Evolutionary conservation across 176 grass and related monocot genomes (phyloP), one percentile per base, ranked within the genome.

Genomic region (Juncus inflexus): DNA sequence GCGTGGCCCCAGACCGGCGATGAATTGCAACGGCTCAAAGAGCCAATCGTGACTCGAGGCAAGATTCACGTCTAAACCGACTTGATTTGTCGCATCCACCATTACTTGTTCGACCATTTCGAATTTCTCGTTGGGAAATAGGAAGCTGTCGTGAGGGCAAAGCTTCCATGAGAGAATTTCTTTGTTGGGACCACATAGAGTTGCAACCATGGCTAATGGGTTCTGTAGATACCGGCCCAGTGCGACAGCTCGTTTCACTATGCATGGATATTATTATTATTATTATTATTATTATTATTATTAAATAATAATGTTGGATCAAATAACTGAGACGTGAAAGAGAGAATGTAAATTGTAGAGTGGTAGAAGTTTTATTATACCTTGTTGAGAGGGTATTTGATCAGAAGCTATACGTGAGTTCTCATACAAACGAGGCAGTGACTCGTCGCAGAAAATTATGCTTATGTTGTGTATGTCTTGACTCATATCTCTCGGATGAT

Each of bases 91-190:
- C 14, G 86, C 89, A 64, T 99, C 95, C 3, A 94, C 86, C 95
- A 99, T 94, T 78, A 99, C 74, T 80, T 99, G 89, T 37, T 99
- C 95, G 60, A 90, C 89, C 68, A 90, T 61, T 72, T 99, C 95
- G 78, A 78, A 90, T 62, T 94, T 90, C 70, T 99, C 95, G 75
- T 99, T 85, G 58, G 95, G 83, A 52, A 75, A 84, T 63, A 99
- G 85, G 35, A 99, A 99, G 53, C 94, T 80, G 64, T 99, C 83
- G 38, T 90, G 76, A 4, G 72, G 66, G n/a, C 87, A 87, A 41
- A 99, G 60, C 78, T 99, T 99, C 95, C 89, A 99, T 10, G 89
- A 99, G 45, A 99, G 80, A 76, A 99, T 94, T 73, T 94, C 95
- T 90, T 73, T 99, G 3, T 85, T 85, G 45, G 89, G 95, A 82